Evolutionary conservation across 257 asterid species (phyloP).

Genomic region (Solanum habrochaites): DNA sequence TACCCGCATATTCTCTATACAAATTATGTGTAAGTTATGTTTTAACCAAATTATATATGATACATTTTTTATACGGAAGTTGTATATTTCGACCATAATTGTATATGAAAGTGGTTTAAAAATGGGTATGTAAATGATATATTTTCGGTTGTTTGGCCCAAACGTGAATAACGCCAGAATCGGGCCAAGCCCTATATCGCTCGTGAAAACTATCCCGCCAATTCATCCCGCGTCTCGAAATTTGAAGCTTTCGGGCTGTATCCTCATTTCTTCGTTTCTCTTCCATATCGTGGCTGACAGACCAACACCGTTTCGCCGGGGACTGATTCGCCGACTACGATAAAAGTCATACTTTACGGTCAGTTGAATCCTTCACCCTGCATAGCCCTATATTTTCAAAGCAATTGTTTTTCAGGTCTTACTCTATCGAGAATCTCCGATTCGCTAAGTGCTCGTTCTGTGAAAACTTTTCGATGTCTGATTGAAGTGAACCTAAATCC

Average conservation of each 20-base stretch:
- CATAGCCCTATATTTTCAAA: neutral
- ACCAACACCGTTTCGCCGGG: neutral
- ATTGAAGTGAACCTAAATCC: too few species aligned
- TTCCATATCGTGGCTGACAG: neutral
- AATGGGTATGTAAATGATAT: neutral
- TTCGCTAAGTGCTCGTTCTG: neutral
- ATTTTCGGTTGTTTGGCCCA: neutral
- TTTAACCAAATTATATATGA: neutral
- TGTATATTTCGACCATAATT: neutral
- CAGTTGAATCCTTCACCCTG: neutral
- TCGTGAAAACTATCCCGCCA: constrained; percentile 45
- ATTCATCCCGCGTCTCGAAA: constrained; percentile 10
- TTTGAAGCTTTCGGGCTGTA: constrained; percentile 15
- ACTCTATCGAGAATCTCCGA: neutral
- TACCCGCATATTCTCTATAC: neutral
- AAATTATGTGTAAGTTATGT: neutral
- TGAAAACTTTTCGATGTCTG: too few species aligned
- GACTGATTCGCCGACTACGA: neutral
- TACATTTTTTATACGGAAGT: neutral
- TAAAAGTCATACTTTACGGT: neutral
- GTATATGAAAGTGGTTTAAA: neutral
- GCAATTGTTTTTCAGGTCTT: neutral
- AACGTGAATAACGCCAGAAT: neutral
- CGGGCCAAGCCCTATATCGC: constrained; percentile 2
- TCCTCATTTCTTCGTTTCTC: neutral